Evolutionary conservation across 2,329 filamentous ascomycete species (phyloP).

Genomic region (Cladorrhinum sp.): DNA sequence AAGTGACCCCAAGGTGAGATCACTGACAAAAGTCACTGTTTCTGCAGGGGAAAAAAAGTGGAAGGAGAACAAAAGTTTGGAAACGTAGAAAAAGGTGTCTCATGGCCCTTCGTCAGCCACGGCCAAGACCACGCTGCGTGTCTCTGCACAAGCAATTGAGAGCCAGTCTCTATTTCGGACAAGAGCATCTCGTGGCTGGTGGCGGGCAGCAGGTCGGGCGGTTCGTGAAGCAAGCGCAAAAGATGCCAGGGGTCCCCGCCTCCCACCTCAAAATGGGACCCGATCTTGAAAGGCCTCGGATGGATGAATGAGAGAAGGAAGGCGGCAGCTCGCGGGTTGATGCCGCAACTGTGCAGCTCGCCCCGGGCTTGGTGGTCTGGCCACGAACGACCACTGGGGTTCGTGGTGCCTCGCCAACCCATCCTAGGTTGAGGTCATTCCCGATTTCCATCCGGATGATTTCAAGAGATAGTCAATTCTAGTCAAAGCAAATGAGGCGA

Average conservation of each 20-base stretch:
- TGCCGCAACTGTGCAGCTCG: slow-evolving; percentile 1
- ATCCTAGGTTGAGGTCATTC: neutral
- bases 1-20: neutral
- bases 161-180: slow-evolving; percentile 22
- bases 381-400: neutral
- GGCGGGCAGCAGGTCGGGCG: slow-evolving; percentile 9
- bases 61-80: slow-evolving; percentile 9
- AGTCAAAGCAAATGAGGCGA: neutral
- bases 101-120: slow-evolving; percentile 31
- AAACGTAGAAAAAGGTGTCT: slow-evolving; percentile 16
- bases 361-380: neutral
- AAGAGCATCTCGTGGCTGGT: neutral
- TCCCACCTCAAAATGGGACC: neutral
- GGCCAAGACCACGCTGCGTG: slow-evolving; percentile 32
- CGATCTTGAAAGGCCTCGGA: neutral
- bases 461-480: neutral
- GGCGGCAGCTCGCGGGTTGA: slow-evolving; percentile 6
- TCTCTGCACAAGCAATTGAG: slow-evolving; percentile 26
- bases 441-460: neutral
- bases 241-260: slow-evolving; percentile 12
- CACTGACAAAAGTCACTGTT: slow-evolving; percentile 6
- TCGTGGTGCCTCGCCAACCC: neutral
- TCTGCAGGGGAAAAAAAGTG: neutral
- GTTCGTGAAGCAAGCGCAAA: slow-evolving; percentile 14
- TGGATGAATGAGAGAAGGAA: neutral